Conservation (phyloP, 345 rosid genomes). For the Hirschfeldia incana region DNA sequence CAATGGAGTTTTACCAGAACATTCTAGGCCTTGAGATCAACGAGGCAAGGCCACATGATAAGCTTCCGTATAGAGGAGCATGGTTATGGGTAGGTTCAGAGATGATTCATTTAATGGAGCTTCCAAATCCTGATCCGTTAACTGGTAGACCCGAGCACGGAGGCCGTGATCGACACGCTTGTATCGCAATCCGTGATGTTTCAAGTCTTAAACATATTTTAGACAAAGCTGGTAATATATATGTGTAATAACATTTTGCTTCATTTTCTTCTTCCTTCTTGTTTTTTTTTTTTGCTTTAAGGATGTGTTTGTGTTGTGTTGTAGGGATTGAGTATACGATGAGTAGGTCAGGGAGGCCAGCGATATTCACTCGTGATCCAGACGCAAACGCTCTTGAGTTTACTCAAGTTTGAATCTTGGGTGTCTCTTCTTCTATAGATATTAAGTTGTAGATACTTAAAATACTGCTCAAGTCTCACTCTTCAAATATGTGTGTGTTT, state of each 20-base stretch:
- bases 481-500: neutral
- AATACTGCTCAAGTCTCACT: constrained; percentile 6
- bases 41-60: constrained; percentile 90
- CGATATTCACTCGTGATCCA: constrained; percentile 85
- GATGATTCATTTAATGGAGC: constrained; percentile 99
- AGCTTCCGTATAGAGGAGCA: constrained; percentile 89
- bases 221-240: constrained; percentile 62
- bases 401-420: constrained; percentile 56
- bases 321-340: constrained; percentile 75
- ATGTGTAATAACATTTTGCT: constrained; percentile 9
- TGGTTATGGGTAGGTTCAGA: constrained; percentile 98
- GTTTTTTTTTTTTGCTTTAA: neutral
- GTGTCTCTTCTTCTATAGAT: neutral
- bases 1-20: constrained; percentile 83
- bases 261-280: neutral
- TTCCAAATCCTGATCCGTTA: constrained; percentile 92
- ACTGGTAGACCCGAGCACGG: constrained; percentile 89
- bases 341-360: constrained; percentile 89
- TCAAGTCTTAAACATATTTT: constrained; percentile 69
- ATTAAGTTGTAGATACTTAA: constrained; percentile 14
- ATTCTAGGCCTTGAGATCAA: constrained; percentile 85
- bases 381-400: constrained; percentile 93
- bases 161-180: constrained; percentile 91
- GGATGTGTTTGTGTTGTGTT: neutral
- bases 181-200: constrained; percentile 78